Conservation (phyloP, 768 basidiomycete genomes). For the Inosperma sp. region DNA sequence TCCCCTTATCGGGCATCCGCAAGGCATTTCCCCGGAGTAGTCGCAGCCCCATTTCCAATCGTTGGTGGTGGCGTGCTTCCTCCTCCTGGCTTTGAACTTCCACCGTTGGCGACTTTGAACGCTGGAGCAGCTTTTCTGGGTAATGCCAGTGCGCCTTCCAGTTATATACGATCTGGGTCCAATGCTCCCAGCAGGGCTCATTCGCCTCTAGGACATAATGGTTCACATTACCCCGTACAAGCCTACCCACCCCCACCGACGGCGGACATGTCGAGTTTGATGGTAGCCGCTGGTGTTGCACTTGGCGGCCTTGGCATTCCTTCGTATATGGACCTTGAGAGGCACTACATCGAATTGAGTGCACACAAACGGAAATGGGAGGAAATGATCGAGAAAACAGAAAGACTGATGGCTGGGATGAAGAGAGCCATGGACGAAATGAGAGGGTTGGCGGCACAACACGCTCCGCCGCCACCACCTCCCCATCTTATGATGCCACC, state of each 20-base stretch:
- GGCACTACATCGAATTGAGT: slow-evolving; percentile 62
- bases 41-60: slow-evolving; percentile 14
- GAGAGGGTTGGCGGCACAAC: slow-evolving; percentile 34
- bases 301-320: slow-evolving; percentile 35
- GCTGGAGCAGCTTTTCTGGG: slow-evolving; percentile 32
- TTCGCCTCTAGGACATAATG: slow-evolving; percentile 51
- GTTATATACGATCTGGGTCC: slow-evolving; percentile 62
- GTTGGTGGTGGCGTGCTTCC: slow-evolving; percentile 9
- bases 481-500: slow-evolving; percentile 13
- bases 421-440: slow-evolving; percentile 76
- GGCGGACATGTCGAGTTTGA: slow-evolving; percentile 26
- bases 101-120: slow-evolving; percentile 46
- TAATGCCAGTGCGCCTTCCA: slow-evolving; percentile 40
- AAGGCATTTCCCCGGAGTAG: slow-evolving; percentile 15
- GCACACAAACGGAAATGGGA: slow-evolving; percentile 62
- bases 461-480: slow-evolving; percentile 10
- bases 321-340: slow-evolving; percentile 59
- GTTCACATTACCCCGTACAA: slow-evolving; percentile 38
- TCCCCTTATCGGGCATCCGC: slow-evolving; percentile 31
- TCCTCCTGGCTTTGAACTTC: slow-evolving; percentile 53
- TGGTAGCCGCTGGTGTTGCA: slow-evolving; percentile 37
- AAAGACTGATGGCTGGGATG: slow-evolving; percentile 65
- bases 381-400: slow-evolving; percentile 73
- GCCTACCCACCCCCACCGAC: slow-evolving; percentile 22
- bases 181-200: slow-evolving; percentile 69